These are phyloP conservation scores for Phialemoniopsis sp. DNA, from an alignment of 2,329 filamentous ascomycete species.

Conservation along the genomic window DNA sequence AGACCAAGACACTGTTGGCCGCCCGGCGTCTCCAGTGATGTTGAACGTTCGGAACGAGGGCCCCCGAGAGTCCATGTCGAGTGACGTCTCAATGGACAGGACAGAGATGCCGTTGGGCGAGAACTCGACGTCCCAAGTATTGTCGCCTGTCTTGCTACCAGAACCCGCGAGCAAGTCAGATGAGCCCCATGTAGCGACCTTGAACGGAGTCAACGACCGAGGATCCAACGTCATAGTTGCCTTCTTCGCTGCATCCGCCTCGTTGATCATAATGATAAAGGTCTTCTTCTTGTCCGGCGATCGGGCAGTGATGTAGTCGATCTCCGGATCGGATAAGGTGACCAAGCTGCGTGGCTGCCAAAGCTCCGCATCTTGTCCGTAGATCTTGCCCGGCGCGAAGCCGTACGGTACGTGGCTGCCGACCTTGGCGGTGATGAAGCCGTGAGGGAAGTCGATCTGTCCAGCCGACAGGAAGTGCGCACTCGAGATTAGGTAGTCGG, in stretches of 20 bases:
- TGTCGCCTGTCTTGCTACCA: not conserved
- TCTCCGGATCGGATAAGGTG: slow-evolving; percentile 1
- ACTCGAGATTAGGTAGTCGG: slow-evolving; percentile 6
- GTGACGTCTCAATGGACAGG: slow-evolving; percentile 1
- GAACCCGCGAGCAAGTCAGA: not conserved
- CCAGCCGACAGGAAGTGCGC: slow-evolving; percentile 6
- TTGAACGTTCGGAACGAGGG: slow-evolving; percentile 2
- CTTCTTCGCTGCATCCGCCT: not conserved
- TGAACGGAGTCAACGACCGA: slow-evolving; percentile 1
- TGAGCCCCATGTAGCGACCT: slow-evolving; percentile 1
- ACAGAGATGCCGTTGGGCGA: slow-evolving; percentile 1
- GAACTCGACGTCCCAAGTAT: slow-evolving; percentile 3
- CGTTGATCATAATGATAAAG: slow-evolving; percentile 6
- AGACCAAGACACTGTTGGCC: slow-evolving; percentile 5
- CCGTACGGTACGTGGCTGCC: slow-evolving; percentile 9
- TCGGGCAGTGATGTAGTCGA: slow-evolving; percentile 5
- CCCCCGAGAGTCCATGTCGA: slow-evolving; percentile 2
- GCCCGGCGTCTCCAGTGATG: not conserved
- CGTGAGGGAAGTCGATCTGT: slow-evolving; percentile 5
- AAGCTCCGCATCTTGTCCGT: slow-evolving; percentile 3
- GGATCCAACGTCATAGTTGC: slow-evolving; percentile 1
- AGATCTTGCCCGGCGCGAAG: slow-evolving; percentile 4
- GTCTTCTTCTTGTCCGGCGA: slow-evolving; percentile 3
- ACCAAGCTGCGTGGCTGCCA: slow-evolving; percentile 5
- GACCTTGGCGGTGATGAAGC: slow-evolving; percentile 8